phyloP scores from a whole-genome alignment of 2,329 filamentous ascomycete species.

The Trichoderma cornu-damae region DNA sequence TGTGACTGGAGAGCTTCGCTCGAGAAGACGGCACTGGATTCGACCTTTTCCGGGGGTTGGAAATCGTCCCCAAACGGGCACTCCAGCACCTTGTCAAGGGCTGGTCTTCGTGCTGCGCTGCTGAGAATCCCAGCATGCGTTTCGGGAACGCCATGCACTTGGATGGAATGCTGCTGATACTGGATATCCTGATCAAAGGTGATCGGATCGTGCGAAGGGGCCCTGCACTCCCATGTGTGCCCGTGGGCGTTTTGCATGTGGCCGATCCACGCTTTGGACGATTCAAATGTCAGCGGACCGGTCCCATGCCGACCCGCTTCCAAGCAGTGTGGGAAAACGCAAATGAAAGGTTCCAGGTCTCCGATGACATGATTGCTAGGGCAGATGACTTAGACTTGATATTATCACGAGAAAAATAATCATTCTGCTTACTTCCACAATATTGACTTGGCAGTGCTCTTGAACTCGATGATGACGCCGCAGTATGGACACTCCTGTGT shows the following conservation, averaged over 20 bases:
- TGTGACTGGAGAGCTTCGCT: slow-evolving; percentile 3
- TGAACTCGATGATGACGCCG: neutral
- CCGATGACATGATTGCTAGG: slow-evolving; percentile 8
- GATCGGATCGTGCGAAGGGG: neutral
- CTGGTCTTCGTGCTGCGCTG: neutral
- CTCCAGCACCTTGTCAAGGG: neutral
- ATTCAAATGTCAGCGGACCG: neutral
- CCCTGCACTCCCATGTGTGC: slow-evolving; percentile 2
- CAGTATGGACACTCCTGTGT: slow-evolving; percentile 6
- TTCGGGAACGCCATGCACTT: neutral
- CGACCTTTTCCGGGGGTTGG: neutral
- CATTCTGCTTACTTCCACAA: slow-evolving; percentile 4
- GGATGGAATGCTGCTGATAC: slow-evolving; percentile 7
- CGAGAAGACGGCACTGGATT: neutral
- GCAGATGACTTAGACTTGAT: neutral
- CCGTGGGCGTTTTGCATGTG: slow-evolving; percentile 3
- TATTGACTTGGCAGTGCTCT: neutral
- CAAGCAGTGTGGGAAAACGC: neutral
- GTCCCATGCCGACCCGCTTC: neutral
- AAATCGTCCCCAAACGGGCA: slow-evolving; percentile 2
- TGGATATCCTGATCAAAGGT: slow-evolving; percentile 1
- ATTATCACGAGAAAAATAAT: neutral
- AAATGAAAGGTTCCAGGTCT: neutral
- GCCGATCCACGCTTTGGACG: slow-evolving; percentile 5
- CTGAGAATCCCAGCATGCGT: neutral